These are phyloP conservation scores for Aurinia saxatilis DNA, from an alignment of 345 rosid species.

Conservation along the genomic window DNA sequence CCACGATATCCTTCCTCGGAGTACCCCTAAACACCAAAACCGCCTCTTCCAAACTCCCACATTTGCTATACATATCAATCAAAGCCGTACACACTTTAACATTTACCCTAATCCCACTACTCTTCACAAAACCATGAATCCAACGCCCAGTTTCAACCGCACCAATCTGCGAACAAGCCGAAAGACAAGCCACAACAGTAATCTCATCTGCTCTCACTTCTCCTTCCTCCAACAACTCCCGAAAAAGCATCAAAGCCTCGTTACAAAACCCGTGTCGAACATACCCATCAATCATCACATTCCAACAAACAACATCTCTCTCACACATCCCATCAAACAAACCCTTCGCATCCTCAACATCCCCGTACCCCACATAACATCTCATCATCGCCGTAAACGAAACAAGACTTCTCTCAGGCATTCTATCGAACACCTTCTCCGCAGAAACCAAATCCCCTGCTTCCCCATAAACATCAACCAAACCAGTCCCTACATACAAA, in stretches of 20 bases:
- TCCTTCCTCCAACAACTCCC: slow-evolving; percentile 33
- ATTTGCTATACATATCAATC: slow-evolving; percentile 74
- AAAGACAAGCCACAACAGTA: slow-evolving; percentile 47
- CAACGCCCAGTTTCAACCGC: slow-evolving; percentile 65
- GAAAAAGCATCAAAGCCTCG: slow-evolving; percentile 43
- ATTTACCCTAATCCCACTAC: slow-evolving; percentile 35
- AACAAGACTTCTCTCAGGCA: slow-evolving; percentile 54
- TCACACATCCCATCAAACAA: slow-evolving; percentile 39
- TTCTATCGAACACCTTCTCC: slow-evolving; percentile 50
- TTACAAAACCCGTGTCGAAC: slow-evolving; percentile 35
- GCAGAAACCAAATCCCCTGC: slow-evolving; percentile 57
- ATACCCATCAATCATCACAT: slow-evolving; percentile 63
- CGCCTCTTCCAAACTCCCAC: slow-evolving; percentile 73
- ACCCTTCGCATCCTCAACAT: slow-evolving; percentile 34
- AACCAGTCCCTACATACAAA: slow-evolving; percentile 63
- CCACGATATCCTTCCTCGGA: slow-evolving; percentile 39
- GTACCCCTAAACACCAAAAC: slow-evolving; percentile 37
- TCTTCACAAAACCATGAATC: slow-evolving; percentile 56
- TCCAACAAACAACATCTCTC: slow-evolving; percentile 67
- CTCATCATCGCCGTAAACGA: slow-evolving; percentile 72
- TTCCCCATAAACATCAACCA: slow-evolving; percentile 53
- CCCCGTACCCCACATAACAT: slow-evolving; percentile 61
- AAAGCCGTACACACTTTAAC: slow-evolving; percentile 57
- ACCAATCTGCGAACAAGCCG: slow-evolving; percentile 78
- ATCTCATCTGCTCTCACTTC: slow-evolving; percentile 45